phyloP scores from a whole-genome alignment of 1,139 yeast genomes.

The Geotrichum restrictum region DNA sequence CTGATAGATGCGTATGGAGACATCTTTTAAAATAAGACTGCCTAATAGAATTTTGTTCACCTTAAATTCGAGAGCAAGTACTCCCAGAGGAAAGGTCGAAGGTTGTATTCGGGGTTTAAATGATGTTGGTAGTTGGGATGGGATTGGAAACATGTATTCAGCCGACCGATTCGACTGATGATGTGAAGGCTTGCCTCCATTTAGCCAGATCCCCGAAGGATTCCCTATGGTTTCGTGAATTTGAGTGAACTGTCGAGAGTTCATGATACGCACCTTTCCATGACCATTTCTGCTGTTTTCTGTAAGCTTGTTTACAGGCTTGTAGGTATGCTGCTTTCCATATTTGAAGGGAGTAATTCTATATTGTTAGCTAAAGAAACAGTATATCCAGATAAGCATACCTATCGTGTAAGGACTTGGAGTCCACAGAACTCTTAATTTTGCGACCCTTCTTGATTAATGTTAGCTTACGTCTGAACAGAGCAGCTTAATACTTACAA shows the following conservation, averaged over 20 bases:
- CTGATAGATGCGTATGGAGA: too few species aligned
- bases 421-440: conserved; percentile 2
- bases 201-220: neutral
- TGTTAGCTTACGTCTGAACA: neutral
- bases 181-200: neutral
- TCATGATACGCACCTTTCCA: too few species aligned
- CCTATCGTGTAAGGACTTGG: neutral
- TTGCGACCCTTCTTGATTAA: neutral
- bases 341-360: neutral
- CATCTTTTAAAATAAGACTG: too few species aligned
- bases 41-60: too few species aligned
- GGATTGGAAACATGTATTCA: too few species aligned
- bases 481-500: too few species aligned
- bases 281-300: neutral
- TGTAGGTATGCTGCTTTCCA: neutral
- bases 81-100: too few species aligned
- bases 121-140: too few species aligned
- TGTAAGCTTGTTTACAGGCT: neutral
- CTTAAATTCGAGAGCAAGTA: too few species aligned
- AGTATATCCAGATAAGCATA: neutral
- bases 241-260: too few species aligned
- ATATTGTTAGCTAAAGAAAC: neutral
- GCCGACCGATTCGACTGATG: too few species aligned
- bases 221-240: neutral
- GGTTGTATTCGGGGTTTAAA: too few species aligned